Evolutionary conservation across 148 eudicot species (phyloP).

Genomic region (Cornus florida): DNA sequence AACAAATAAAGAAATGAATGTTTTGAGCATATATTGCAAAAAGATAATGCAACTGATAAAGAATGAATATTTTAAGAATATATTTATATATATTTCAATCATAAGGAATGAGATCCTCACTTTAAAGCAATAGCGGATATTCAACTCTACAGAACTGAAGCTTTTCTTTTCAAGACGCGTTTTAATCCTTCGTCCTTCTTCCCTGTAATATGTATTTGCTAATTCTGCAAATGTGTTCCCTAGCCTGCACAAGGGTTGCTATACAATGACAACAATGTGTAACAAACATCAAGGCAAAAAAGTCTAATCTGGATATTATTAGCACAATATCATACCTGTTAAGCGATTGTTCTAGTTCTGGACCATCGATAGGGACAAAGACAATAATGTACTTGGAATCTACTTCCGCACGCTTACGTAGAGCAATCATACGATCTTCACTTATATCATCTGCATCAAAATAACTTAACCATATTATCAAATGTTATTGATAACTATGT

Average conservation of each 20-base stretch:
- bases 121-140: conserved; percentile 87
- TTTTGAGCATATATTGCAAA: background rate
- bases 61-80: background rate
- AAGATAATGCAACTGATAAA: conserved; percentile 3
- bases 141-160: conserved; percentile 62
- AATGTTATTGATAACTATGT: no score
- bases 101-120: conserved; percentile 29
- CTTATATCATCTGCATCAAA: conserved; percentile 61
- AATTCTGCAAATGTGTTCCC: conserved; percentile 69
- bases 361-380: conserved; percentile 53
- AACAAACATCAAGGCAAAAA: conserved; percentile 1
- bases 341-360: conserved; percentile 68
- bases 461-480: conserved; percentile 17
- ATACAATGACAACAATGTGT: conserved; percentile 2
- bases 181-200: conserved; percentile 87
- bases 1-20: background rate
- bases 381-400: conserved; percentile 64
- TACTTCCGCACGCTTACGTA: conserved; percentile 94
- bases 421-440: conserved; percentile 85
- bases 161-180: conserved; percentile 79
- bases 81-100: background rate
- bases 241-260: conserved; percentile 49
- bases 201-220: conserved; percentile 67
- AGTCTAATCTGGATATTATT: background rate
- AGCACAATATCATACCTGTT: conserved; percentile 50